These are phyloP conservation scores for Nannochloropsis gaditana DNA, from an alignment of 108 stramenopile species.

Conservation along the genomic window DNA sequence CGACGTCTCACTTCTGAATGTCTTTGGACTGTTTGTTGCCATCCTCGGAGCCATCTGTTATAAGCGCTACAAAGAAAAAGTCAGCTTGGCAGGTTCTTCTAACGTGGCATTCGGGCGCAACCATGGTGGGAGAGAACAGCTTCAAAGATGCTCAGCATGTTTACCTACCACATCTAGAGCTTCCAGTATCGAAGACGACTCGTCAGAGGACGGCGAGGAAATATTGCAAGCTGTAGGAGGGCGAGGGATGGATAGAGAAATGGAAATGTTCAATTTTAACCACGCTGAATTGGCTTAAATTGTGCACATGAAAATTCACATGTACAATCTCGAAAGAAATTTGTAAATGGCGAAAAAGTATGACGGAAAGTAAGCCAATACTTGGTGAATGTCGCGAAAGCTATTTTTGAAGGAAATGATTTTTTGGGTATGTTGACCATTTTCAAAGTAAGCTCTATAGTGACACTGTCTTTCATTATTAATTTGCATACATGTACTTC, in stretches of 20 bases:
- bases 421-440: too few relatives aligned
- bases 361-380: too few relatives aligned
- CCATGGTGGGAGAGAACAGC: too few relatives aligned
- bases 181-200: neutral
- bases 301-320: neutral
- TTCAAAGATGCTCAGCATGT: too few relatives aligned
- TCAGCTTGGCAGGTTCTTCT: neutral
- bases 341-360: neutral
- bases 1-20: neutral
- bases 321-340: neutral
- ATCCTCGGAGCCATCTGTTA: neutral
- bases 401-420: too few relatives aligned
- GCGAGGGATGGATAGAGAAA: neutral
- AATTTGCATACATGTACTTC: neutral
- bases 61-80: neutral
- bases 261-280: neutral
- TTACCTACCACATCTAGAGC: neutral
- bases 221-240: neutral
- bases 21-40: neutral
- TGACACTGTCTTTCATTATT: neutral
- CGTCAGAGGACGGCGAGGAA: neutral
- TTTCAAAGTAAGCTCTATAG: too few relatives aligned
- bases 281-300: neutral
- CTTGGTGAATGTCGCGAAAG: too few relatives aligned
- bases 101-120: too few relatives aligned